Base-by-base conservation (phyloP, 441 rosid genomes). In the Aleurites moluccanus region DNA sequence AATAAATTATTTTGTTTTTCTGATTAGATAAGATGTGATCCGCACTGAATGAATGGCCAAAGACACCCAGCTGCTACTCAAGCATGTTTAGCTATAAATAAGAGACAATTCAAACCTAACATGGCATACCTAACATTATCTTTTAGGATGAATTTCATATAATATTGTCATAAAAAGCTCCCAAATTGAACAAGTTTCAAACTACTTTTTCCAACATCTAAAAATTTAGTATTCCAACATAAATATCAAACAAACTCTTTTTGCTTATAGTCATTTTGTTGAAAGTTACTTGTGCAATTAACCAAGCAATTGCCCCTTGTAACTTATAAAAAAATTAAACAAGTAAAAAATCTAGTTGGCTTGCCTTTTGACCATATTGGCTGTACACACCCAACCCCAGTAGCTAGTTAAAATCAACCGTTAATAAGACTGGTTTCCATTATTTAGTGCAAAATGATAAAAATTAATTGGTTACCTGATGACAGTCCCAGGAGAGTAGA, bases 401-500 rank as follows among this genome's bases (percentile, higher is more conserved):
- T 5, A 71, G 27, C 13, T 20, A 72, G 25, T 28, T 10, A 44
- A 3, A 27, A 61, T 8, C 40, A 71, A 72, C 27, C 28, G 21
- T 18, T 6, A 20, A 52, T 14, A 5, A 45, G 30, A n/a, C 23
- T 60, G 56, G 35, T 27, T 47, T 14, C 10, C 9, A 63, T 30
- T 33, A 2, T 50, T 50, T 49, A 23, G 42, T 47, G 50, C n/a
- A 45, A 72, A 20, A 38, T 38, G 27, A 47, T 33, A 28, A 45
- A 11, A 73, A 4, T 2, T 49, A 21, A 52, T 44, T 68, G 21
- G 76, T 82, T 78, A 95, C 99, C 90, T 91, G 86, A 95, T 87
- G 50, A 92, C 91, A 70, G 88, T 80, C 77, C 93, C 97, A 20
- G 97, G 96, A 67, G 80, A 45, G 70, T 91, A 95, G 65, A 92